Base-by-base conservation (phyloP, 225 moss, liverwort and hornwort genomes). In the Physcomitrium patens region DNA sequence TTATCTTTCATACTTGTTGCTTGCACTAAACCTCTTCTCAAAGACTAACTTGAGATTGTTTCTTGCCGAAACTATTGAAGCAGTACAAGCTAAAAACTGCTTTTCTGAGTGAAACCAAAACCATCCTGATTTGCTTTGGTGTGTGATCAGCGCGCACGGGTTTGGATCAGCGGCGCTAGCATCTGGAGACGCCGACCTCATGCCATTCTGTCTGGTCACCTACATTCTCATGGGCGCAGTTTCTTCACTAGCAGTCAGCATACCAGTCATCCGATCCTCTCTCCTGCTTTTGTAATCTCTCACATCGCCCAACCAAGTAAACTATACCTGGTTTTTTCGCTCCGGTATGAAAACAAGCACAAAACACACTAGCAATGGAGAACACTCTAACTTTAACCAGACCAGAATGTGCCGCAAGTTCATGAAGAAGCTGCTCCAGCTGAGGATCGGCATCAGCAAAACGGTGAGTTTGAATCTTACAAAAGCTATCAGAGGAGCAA, bases 111-210 rank as follows among this genome's bases (percentile, higher is more conserved):
- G 7, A 9, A 12, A 13, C 65, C 60, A 52, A 16, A 46, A 56
- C n/a, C 49, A 14, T 49, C 13, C 5, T 55, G 10, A 50, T 0
- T 67, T 51, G 17, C 50, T n/a, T 43, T 55, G 67, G 18, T 7
- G 23, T 79, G 75, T 64, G 23, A 69, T 45, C 79, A 89, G 89
- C 60, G 64, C 86, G 69, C 89, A 89, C 54, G 86, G 86, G 54
- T 86, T 86, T 45, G 89, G 89, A 75, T 86, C 89, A 56, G 74
- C 89, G 57, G 74, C 89, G 20, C 81, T 84, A 24, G 81, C 84
- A 22, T 77, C 89, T 13, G 86, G 86, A 66, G 89, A 89, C 59
- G 57, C 74, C 0, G 86, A 89, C 71, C 79, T 86, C 67, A 24
- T 80, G 79, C 86, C 89, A 53, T 84, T 89, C 60, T 81, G 81